Conservation (phyloP, 441 rosid species). For the Pelargonium exstipulatum region DNA sequence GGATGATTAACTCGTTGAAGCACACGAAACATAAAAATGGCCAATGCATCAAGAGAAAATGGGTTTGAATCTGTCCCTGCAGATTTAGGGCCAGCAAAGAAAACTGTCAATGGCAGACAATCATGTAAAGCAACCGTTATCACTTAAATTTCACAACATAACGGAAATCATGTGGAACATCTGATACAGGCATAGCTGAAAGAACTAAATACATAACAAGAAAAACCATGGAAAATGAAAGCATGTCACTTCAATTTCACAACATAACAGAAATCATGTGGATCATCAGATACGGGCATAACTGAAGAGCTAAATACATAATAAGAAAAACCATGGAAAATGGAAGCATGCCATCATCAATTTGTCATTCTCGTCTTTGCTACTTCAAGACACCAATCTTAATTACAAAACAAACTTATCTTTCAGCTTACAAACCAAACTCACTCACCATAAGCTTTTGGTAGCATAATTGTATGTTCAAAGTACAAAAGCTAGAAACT, state of each 20-base stretch:
- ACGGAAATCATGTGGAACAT: neutral
- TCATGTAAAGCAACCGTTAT: neutral
- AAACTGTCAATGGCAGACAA: neutral
- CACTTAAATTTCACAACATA: conserved; percentile 3
- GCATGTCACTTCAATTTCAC: conserved; percentile 5
- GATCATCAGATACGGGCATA: neutral
- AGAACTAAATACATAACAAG: neutral
- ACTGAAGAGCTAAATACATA: neutral
- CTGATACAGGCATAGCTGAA: neutral
- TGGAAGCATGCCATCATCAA: neutral
- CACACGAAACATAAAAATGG: conserved; percentile 83
- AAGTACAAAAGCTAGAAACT: neutral
- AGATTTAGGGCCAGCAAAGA: conserved; percentile 11
- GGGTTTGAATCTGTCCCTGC: conserved; percentile 85
- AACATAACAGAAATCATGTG: neutral
- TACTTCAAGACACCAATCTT: neutral
- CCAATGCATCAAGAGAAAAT: conserved; percentile 83
- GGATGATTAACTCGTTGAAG: conserved; percentile 89
- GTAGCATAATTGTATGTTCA: neutral
- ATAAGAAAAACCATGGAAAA: too few relatives aligned
- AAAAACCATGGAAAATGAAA: too few relatives aligned
- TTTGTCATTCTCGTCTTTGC: neutral
- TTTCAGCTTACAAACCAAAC: neutral
- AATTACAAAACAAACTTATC: neutral
- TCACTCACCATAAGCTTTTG: neutral